phyloP scores from a whole-genome alignment of 108 stramenopile genomes.

The Heterococcus sp. region DNA sequence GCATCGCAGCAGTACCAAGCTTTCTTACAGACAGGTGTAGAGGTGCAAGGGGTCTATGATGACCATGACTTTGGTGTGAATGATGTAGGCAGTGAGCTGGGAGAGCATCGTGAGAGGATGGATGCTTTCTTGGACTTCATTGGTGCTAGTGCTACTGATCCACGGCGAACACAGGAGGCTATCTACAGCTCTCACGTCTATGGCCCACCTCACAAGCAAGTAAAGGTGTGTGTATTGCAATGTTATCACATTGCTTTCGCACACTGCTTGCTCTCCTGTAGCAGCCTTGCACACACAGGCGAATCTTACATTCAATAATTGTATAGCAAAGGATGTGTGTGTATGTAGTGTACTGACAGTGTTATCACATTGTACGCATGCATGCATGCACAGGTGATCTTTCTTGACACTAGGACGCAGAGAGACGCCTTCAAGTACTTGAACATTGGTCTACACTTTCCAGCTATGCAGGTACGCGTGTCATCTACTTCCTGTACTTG shows the following conservation, averaged over 20 bases:
- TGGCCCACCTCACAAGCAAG: background rate
- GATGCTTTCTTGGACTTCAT: slow-evolving; percentile 4
- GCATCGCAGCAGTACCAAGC: background rate
- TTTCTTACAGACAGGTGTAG: background rate
- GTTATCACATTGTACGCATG: background rate
- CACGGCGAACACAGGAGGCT: background rate
- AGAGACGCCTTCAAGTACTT: slow-evolving; percentile 37
- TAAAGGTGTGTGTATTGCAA: no score
- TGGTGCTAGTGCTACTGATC: background rate
- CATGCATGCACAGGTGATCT: slow-evolving; percentile 27
- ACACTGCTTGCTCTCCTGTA: no score
- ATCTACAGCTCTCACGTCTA: background rate
- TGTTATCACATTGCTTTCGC: no score
- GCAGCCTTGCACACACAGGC: no score
- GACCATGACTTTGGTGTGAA: slow-evolving; percentile 3
- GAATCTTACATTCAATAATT: no score
- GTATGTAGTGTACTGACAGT: no score
- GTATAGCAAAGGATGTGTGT: no score
- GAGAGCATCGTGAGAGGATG: background rate
- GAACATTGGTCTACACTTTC: slow-evolving; percentile 30
- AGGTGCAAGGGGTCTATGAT: background rate
- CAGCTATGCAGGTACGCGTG: background rate
- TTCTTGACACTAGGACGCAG: slow-evolving; percentile 53
- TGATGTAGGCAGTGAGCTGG: slow-evolving; percentile 2
- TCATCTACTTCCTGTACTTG: background rate